Evolutionary conservation across 2,329 filamentous ascomycete species (phyloP).

Genomic region (Penicillium italicum): DNA sequence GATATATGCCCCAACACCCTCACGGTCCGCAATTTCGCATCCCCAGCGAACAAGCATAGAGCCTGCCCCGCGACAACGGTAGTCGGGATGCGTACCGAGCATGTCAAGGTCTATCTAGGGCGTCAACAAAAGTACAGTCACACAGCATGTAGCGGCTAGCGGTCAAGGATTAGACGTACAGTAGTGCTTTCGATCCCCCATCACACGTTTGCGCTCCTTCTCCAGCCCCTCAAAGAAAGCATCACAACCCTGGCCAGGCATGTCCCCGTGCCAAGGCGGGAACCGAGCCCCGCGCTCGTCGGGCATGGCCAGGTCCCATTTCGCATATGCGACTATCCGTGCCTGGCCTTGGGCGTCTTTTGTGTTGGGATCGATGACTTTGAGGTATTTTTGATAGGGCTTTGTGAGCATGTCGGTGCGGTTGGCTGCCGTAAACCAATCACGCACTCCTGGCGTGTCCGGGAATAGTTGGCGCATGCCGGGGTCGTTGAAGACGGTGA

Average conservation of each 20-base stretch:
- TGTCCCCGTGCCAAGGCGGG: conserved; percentile 28
- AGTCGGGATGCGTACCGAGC: conserved; percentile 43
- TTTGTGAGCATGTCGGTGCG: conserved; percentile 23
- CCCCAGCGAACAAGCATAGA: conserved; percentile 40
- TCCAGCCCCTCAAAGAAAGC: conserved; percentile 23
- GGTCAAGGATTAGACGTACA: conserved; percentile 17
- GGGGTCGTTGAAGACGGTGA: conserved; percentile 23
- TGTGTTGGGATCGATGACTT: conserved; percentile 22
- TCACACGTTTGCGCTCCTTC: conserved; percentile 18
- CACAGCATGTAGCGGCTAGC: not conserved
- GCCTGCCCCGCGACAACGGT: conserved; percentile 42
- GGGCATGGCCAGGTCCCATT: conserved; percentile 28
- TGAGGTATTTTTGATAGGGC: conserved; percentile 26
- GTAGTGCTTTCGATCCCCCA: conserved; percentile 26
- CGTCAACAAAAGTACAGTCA: not conserved
- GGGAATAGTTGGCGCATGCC: conserved; percentile 23
- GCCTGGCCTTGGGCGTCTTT: conserved; percentile 7
- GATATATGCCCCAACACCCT: conserved; percentile 37
- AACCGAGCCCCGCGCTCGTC: conserved; percentile 27
- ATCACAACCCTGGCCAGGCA: conserved; percentile 15
- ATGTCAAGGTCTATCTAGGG: conserved; percentile 33
- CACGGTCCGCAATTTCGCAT: conserved; percentile 36
- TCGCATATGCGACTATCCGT: conserved; percentile 28
- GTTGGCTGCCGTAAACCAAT: conserved; percentile 27
- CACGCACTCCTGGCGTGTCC: conserved; percentile 26